Evolutionary conservation across 805 yeast genomes (phyloP), one percentile per base, ranked within the genome.

Genomic region (Candida sithepensis): DNA sequence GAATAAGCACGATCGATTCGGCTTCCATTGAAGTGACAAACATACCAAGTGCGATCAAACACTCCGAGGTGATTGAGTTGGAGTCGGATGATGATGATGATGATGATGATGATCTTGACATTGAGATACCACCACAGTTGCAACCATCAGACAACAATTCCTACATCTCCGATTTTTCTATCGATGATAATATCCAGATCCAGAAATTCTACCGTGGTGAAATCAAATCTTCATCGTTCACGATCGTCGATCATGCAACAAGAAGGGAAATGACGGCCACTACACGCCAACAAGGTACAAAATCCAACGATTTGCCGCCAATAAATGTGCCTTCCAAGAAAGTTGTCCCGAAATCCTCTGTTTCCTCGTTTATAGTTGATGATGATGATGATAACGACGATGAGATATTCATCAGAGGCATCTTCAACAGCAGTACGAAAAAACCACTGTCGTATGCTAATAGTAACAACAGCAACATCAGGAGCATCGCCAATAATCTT

Each of bases 81-180:
- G 52, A 51, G 3, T 51, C 52, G 2, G 52, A 49, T 3, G 44
- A 33, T n/a, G 48, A 44, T 3, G n/a, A 36, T 34, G 36, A 32
- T 5, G 20, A 34, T 16, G 38, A 34, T 16, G 10, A n/a, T 6
- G 14, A 30, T n/a, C n/a, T n/a, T n/a, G n/a, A n/a, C n/a, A n/a
- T n/a, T 12, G 34, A 12, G 5, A 30, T 30, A 10, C 34, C 34
- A 34, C 38, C 5, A 5, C 20, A 18, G 6, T 5, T 34, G 18
- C 38, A 34, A 34, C 38, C 19, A 16, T 13, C 24, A 14, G 22
- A 30, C 3, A 22, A 38, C 7, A n/a, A 13, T 7, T 44, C 47
- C 13, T 32, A 33, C 16, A 34, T 44, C 6, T 44, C 47, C 24
- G 47, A 44, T 39, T 44, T 44, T 34, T 32, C 47, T 12, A 22